Evolutionary conservation across 2,329 filamentous ascomycete species (phyloP), one percentile per base, ranked within the genome.

Genomic region (Scytalidium sp.): DNA sequence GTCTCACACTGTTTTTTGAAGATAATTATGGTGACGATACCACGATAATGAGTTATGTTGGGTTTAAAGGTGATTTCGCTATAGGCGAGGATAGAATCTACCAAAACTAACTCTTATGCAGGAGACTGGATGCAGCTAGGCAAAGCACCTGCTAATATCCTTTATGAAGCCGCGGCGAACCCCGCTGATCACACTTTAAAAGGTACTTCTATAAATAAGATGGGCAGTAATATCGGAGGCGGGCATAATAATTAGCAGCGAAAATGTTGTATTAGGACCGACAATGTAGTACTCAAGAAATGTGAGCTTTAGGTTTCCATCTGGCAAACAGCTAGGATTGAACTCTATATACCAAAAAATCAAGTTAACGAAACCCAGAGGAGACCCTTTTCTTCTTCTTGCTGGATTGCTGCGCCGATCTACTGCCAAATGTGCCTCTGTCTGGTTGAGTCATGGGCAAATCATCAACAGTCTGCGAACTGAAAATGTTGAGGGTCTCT

Each of bases 91-190:
- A 88, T 83, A 41, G 97, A 77, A 3, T 75, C 83, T 67, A 97
- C 88, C 0, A 90, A 80, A 15, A 75, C 63, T 32, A 84, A 74
- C 44, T 92, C 86, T 39, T 84, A 79, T 19, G 88, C 92, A 0
- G 83, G 32, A 36, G 90, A 96, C 70, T 97, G 90, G 78, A 94
- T 94, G 81, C 84, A 85, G 66, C 70, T 96, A 63, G 94, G 87
- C 43, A 79, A 87, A 49, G 90, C 93, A 65, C 91, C 94, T 1
- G 75, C 87, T 6, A 90, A 87, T 59, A 93, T 97, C 60, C 63
- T 96, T 53, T 99, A 97, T 69, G 94, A 99, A 78, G 88, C 91
- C 17, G 93, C 93, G 21, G 87, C 94, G 29, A 96, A 97, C 67
- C 94, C 93, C 11, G 81, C 74, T 43, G 94, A 99, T 71, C 94